phyloP scores from a whole-genome alignment of 805 yeast species.

The Candida railenensis region DNA sequence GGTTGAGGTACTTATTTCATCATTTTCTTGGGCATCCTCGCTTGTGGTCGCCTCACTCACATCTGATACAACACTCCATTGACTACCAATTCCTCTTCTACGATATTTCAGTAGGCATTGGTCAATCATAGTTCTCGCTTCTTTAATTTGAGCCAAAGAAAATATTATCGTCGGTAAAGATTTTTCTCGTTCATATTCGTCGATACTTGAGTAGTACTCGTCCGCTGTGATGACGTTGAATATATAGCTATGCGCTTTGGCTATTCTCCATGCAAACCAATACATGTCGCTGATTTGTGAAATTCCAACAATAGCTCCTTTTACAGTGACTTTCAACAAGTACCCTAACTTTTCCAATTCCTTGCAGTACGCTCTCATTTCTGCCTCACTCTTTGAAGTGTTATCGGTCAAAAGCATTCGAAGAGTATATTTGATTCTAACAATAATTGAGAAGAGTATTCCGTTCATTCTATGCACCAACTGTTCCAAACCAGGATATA shows the following conservation, averaged over 20 bases:
- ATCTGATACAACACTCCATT: constrained; percentile 1
- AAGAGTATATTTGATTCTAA: constrained; percentile 6
- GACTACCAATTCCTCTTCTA: constrained; percentile 1
- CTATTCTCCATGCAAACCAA: constrained; percentile 19
- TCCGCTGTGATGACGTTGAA: constrained; percentile 10
- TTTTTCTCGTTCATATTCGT: neutral
- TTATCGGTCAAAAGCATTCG: neutral
- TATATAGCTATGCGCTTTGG: constrained; percentile 14
- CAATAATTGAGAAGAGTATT: constrained; percentile 8
- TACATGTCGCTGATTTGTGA: constrained; percentile 14
- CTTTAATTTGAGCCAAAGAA: constrained; percentile 7
- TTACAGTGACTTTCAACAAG: constrained; percentile 6
- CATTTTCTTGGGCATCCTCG: neutral
- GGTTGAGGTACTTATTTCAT: neutral
- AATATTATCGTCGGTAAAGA: neutral
- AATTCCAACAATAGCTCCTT: constrained; percentile 12
- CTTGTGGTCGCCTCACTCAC: neutral
- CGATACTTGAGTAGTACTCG: constrained; percentile 9
- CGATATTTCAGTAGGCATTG: neutral
- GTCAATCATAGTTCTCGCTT: constrained; percentile 4
- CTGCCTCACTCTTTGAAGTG: neutral
- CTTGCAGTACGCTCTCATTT: too few relatives aligned
- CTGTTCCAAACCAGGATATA: neutral
- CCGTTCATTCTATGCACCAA: constrained; percentile 12
- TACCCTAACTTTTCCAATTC: neutral